Evolutionary conservation across 1,139 yeast genomes (phyloP).

Genomic region (Nakaseomyces uthaithaninus): DNA sequence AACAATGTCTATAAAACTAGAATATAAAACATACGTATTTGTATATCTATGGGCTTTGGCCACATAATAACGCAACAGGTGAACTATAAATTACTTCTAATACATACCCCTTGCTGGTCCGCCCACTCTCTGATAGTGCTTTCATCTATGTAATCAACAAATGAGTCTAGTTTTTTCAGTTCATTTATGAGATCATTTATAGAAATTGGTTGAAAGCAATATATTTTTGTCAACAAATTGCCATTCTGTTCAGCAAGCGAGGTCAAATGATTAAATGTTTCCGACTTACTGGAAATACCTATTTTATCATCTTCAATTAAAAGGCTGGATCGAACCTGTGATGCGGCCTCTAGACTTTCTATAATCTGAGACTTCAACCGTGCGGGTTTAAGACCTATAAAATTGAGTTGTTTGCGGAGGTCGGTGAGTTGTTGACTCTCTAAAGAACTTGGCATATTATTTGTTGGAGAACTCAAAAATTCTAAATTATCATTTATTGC

Average conservation of each 20-base stretch:
- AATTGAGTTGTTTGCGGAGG: slow-evolving; percentile 20
- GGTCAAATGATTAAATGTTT: slow-evolving; percentile 21
- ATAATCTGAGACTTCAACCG: slow-evolving; percentile 25
- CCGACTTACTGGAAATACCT: slow-evolving; percentile 13
- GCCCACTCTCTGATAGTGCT: slow-evolving; percentile 29
- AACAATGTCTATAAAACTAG: too few species aligned
- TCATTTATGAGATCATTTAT: slow-evolving; percentile 17
- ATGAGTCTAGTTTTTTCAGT: slow-evolving; percentile 22
- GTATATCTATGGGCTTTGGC: too few species aligned
- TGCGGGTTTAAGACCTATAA: slow-evolving; percentile 27
- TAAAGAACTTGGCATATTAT: not conserved
- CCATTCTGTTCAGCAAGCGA: slow-evolving; percentile 18
- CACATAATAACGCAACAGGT: too few species aligned
- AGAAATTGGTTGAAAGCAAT: slow-evolving; percentile 26
- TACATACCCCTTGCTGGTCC: slow-evolving; percentile 26
- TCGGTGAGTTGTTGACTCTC: slow-evolving; percentile 7
- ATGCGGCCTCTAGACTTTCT: slow-evolving; percentile 24
- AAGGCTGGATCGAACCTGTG: slow-evolving; percentile 16
- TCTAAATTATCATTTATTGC: slow-evolving; percentile 1
- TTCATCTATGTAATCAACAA: slow-evolving; percentile 26
- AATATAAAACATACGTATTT: too few species aligned
- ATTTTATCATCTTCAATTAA: slow-evolving; percentile 6
- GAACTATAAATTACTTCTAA: slow-evolving; percentile 14
- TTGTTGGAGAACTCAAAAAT: slow-evolving; percentile 7
- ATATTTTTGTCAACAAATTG: slow-evolving; percentile 21